These are phyloP conservation scores for Triticum timopheevii DNA, from an alignment of 176 grass and related monocot genomes.

Conservation along the genomic window DNA sequence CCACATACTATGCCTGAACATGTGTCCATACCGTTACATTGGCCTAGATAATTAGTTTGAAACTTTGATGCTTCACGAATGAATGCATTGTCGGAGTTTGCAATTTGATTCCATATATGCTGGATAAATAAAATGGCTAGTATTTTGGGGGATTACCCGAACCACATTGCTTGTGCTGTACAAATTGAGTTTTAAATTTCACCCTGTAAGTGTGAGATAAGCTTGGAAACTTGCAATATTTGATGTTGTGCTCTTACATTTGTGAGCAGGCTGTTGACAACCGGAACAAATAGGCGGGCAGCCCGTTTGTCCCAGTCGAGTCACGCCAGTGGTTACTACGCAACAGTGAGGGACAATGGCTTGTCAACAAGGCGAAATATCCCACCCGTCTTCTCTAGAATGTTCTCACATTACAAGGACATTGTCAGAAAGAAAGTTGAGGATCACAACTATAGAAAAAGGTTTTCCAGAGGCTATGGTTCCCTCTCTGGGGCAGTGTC, in stretches of 20 bases:
- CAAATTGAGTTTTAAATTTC: not conserved
- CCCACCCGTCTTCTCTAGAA: constrained; percentile 47
- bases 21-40: not conserved
- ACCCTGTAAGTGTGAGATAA: not conserved
- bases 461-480: constrained; percentile 38
- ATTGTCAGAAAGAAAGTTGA: constrained; percentile 36
- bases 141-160: not conserved
- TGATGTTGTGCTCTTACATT: constrained; percentile 5
- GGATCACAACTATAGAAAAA: constrained; percentile 34
- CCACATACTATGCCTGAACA: not conserved
- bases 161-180: not conserved
- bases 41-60: not conserved
- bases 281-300: constrained; percentile 54
- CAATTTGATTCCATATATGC: not conserved
- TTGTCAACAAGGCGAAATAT: constrained; percentile 37
- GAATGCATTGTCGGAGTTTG: not conserved
- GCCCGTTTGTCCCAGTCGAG: constrained; percentile 54
- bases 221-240: not conserved
- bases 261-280: constrained; percentile 59
- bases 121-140: not conserved
- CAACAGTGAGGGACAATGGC: constrained; percentile 48
- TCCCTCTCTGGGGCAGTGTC: constrained; percentile 28
- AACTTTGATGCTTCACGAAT: not conserved
- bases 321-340: constrained; percentile 27
- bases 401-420: constrained; percentile 63